Evolutionary conservation across 1,284 basidiomycete genomes (phyloP), one percentile per base, ranked within the genome.

Genomic region (Boletus semigastroideus): DNA sequence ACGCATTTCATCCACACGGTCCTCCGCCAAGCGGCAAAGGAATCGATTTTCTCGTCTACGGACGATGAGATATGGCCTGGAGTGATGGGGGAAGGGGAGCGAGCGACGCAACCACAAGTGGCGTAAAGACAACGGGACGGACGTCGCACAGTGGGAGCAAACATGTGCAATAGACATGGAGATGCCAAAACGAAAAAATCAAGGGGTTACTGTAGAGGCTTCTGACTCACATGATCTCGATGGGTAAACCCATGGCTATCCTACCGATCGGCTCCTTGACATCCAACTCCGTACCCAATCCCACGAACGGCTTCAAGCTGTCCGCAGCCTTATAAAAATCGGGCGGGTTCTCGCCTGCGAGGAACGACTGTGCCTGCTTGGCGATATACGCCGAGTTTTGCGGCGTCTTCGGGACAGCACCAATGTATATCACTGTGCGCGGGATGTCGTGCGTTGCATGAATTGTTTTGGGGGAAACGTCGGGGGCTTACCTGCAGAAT

Each of bases 341-440:
- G 0, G 87, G 86, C 2, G 88, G 86, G 1, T 86, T 79, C 30
- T 76, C 61, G 2, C 84, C 84, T 4, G 71, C 58, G 13, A 82
- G 64, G 69, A 92, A 92, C 16, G 74, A 70, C 40, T 79, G 76
- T 16, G 74, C 77, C 66, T 94, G 92, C 55, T 75, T 73, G 40
- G 73, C 65, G 40, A 93, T 63, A 59, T 93, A 93, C 13, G 70
- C 72, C 34, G 75, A 74, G 65, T 86, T 86, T 56, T 73, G 70
- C 0, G 80, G 78, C 0, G 90, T 92, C 33, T 84, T 74, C 0
- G 91, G 90, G 4, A 90, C 84, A 0, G 91, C 82, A 4, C 86
- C 85, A 58, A 94, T 93, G 67, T 94, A 94, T 78, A 93, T 84
- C 25, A 86, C 84, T 82, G 51, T 6, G 22, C 5, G 16, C 4